Conservation (phyloP, 495 filamentous ascomycete genomes). For the Aspergillus funiculosus region DNA sequence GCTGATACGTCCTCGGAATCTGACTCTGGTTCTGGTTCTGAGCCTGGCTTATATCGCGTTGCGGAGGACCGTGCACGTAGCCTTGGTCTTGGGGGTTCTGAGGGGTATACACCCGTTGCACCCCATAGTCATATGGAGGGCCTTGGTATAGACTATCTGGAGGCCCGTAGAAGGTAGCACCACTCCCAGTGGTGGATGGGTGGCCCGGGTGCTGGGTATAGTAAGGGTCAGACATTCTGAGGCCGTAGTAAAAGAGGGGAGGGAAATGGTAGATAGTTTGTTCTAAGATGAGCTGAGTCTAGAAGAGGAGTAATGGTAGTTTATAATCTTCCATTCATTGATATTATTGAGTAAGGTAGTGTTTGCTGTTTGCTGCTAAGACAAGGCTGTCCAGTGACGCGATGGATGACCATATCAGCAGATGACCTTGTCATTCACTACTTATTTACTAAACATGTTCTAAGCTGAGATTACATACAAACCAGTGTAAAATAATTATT, state of each 20-base stretch:
- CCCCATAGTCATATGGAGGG: constrained; percentile 16
- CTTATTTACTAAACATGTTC: no score
- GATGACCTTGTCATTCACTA: constrained; percentile 1
- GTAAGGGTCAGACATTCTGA: constrained; percentile 17
- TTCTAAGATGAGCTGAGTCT: no score
- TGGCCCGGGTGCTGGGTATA: constrained; percentile 8
- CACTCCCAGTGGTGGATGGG: constrained; percentile 2
- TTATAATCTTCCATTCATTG: no score
- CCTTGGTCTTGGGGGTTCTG: constrained; percentile 1
- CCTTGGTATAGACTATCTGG: constrained; percentile 15
- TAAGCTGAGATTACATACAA: no score
- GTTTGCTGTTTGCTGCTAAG: no score
- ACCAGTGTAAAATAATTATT: neutral
- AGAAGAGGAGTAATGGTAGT: no score
- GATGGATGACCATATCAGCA: constrained; percentile 2
- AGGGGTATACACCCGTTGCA: constrained; percentile 9
- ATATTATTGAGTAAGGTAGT: no score
- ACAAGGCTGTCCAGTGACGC: constrained; percentile 5
- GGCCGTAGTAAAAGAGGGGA: no score
- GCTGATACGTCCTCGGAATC: constrained; percentile 4
- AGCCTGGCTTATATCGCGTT: constrained; percentile 4
- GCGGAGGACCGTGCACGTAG: constrained; percentile 11
- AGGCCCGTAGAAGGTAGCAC: constrained; percentile 11
- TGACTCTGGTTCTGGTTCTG: constrained; percentile 1
- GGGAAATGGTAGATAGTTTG: no score